These are phyloP conservation scores for Syzygium grande DNA, from an alignment of 345 rosid genomes.

Conservation along the genomic window DNA sequence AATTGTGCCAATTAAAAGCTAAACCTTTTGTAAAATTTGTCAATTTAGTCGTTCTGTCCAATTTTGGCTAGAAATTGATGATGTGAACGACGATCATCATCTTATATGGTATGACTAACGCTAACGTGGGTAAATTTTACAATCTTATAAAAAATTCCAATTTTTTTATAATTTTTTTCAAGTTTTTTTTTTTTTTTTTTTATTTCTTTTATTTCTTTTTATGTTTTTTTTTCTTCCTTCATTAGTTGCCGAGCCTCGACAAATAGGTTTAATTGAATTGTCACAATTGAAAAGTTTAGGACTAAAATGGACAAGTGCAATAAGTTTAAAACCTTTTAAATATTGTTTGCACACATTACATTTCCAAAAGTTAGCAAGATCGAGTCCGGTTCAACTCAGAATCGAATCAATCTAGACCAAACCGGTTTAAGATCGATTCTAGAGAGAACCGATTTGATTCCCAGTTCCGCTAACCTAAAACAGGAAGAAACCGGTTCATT, in stretches of 20 bases:
- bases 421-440: rapidly evolving
- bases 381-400: too few species aligned
- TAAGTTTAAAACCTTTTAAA: neutral
- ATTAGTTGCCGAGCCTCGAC: rapidly evolving
- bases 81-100: too few species aligned
- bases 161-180: too few species aligned
- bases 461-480: rapidly evolving
- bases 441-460: neutral
- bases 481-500: rapidly evolving
- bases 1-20: too few species aligned
- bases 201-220: too few species aligned
- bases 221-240: neutral
- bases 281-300: neutral
- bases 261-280: rapidly evolving
- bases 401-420: rapidly evolving
- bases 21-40: too few species aligned
- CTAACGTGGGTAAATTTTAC: neutral
- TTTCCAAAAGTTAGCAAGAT: rapidly evolving
- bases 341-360: rapidly evolving
- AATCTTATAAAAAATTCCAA: too few species aligned
- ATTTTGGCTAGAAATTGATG: too few species aligned
- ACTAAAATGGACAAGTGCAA: neutral
- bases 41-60: too few species aligned
- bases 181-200: too few species aligned
- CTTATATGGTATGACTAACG: too few species aligned